Evolutionary conservation across 176 grass and related monocot genomes (phyloP), one percentile per base, ranked within the genome.

Genomic region (Pontederia paniculata): DNA sequence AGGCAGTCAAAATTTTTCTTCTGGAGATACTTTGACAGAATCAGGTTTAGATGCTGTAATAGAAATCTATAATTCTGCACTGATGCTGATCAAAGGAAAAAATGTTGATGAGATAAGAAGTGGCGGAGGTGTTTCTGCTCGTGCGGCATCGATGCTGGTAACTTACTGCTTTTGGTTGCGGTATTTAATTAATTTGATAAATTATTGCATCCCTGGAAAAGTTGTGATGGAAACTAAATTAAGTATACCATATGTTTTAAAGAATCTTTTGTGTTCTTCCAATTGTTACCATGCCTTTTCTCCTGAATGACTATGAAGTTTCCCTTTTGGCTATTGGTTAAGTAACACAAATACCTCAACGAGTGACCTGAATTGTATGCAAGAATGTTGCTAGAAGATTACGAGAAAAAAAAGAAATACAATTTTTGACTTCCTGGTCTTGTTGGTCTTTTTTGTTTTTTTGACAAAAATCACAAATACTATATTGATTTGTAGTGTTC

Each of bases 101-200:
- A 84, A 65, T 54, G 28, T 78, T 70, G 72, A 84, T 75, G 88
- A 60, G 47, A 67, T 68, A 52, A 81, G 55, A 75, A 97, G 87
- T 55, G 82, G 70, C 64, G 77, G 86, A 7, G 55, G 76, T 45
- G 69, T 77, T 71, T 80, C 93, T 52, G 65, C 56, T 42, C 69
- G 83, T 58, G 86, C 93, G 74, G 78, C 93, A 58, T 73, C 73
- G 43, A 97, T 97, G 93, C 80, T 97, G 3, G 93, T 97, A 87
- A 77, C 57, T 76, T 5, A 11, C 19, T 42, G 42, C 54, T 71
- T 18, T 68, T 59, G 45, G 69, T 11, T 11, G 12, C 14, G 50
- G n/a, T 17, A 28, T 54, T 9, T 23, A 67, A 43, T 43, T 11
- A 44, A 16, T 16, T n/a, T 43, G 64, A 47, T 22, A 62, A 45